Evolutionary conservation across 2,329 filamentous ascomycete genomes (phyloP).

Genomic region (Colletotrichum sp.): DNA sequence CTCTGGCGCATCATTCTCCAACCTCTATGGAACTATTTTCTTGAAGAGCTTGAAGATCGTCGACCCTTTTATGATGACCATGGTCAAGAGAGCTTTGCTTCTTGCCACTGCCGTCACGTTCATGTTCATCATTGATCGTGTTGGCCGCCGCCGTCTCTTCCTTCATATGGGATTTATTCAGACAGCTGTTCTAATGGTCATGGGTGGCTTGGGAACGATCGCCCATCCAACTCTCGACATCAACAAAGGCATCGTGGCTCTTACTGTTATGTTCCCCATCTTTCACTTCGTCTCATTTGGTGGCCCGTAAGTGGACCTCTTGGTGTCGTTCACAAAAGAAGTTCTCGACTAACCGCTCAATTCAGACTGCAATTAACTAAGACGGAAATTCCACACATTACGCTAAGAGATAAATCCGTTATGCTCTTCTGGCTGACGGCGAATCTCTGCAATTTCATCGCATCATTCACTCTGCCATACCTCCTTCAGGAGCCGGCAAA

Average conservation of each 20-base stretch:
- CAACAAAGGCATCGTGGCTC: conserved; percentile 26
- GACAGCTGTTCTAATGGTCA: conserved; percentile 24
- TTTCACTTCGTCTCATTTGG: conserved; percentile 19
- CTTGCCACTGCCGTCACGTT: conserved; percentile 21
- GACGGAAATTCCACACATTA: conserved; percentile 17
- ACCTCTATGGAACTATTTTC: conserved; percentile 25
- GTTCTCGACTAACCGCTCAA: not conserved
- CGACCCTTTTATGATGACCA: conserved; percentile 28
- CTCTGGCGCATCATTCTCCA: conserved; percentile 24
- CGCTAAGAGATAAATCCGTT: conserved; percentile 15
- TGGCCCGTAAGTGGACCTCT: not conserved
- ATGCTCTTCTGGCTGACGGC: conserved; percentile 17
- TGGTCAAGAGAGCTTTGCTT: conserved; percentile 24
- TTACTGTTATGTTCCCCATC: conserved; percentile 27
- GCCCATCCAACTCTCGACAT: not conserved
- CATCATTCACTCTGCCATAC: conserved; percentile 10
- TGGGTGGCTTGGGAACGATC: conserved; percentile 27
- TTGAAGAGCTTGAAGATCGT: conserved; percentile 24
- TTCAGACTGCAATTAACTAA: conserved; percentile 13
- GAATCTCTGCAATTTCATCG: conserved; percentile 13
- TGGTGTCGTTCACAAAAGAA: not conserved
- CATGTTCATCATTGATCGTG: conserved; percentile 20
- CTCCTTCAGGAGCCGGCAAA: conserved; percentile 14
- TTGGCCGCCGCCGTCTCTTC: conserved; percentile 13
- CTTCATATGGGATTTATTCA: conserved; percentile 23